A percentile compares a stretch with the other conserved stretches of the same genome.
phyloP scores from a whole-genome alignment of 129 eudicot species.

The Helichrysum umbraculigerum region DNA sequence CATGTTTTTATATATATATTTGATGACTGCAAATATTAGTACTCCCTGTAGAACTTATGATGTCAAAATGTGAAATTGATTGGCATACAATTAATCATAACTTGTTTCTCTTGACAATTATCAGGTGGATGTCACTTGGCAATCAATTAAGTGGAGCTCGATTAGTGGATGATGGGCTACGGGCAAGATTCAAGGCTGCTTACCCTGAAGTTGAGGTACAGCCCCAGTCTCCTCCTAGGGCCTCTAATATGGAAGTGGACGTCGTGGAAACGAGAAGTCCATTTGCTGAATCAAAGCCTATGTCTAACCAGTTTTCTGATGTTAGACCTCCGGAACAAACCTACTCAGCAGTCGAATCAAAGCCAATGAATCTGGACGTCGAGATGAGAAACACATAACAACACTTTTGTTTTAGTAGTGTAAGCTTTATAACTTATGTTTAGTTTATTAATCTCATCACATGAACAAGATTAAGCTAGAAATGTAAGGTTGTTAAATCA shows the following conservation, averaged over 20 bases:
- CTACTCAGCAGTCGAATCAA: slow-evolving; percentile 37
- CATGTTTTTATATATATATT: neutral
- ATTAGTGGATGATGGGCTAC: slow-evolving; percentile 85
- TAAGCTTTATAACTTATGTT: slow-evolving; percentile 6
- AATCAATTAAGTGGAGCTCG: slow-evolving; percentile 86
- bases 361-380: slow-evolving; percentile 46
- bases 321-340: slow-evolving; percentile 45
- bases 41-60: neutral
- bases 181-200: slow-evolving; percentile 96
- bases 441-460: neutral
- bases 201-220: slow-evolving; percentile 97
- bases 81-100: neutral
- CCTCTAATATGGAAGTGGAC: slow-evolving; percentile 82
- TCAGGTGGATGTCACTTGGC: slow-evolving; percentile 98
- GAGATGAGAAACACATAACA: slow-evolving; percentile 22
- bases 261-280: slow-evolving; percentile 36
- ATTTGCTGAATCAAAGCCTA: slow-evolving; percentile 43
- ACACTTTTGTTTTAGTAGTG: neutral
- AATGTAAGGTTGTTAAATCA: slow-evolving; percentile 2
- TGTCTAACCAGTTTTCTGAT: slow-evolving; percentile 39
- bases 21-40: neutral
- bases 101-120: neutral
- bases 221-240: slow-evolving; percentile 85
- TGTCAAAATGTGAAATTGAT: neutral
- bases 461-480: neutral